A percentile compares a stretch with the other conserved stretches of the same genome.
Conservation (phyloP, 192 early-diverging fungal genomes). For the Radiomyces spectabilis region DNA sequence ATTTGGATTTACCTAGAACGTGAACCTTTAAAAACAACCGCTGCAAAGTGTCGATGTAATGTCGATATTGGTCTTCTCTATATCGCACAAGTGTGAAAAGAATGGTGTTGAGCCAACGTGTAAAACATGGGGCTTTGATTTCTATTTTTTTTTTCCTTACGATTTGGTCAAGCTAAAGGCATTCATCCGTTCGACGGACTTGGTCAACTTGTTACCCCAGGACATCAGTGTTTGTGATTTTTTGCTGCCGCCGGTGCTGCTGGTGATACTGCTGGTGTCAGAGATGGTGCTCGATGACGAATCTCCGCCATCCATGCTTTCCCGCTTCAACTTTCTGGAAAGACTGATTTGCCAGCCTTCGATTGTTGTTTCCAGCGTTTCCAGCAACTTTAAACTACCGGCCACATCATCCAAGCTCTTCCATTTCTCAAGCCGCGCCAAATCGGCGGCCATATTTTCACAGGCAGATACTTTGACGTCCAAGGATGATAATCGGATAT, state of each 20-base stretch:
- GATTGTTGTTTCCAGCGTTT: constrained; percentile 2
- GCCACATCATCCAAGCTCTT: constrained; percentile 9
- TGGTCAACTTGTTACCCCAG: constrained; percentile 30
- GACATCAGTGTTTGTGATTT: constrained; percentile 18
- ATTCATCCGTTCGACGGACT: constrained; percentile 35
- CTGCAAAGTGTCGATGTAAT: constrained; percentile 23
- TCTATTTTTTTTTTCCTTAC: background rate
- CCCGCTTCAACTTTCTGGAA: constrained; percentile 18
- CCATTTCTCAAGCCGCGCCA: constrained; percentile 20
- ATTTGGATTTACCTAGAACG: constrained; percentile 13
- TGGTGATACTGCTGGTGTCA: background rate
- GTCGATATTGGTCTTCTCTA: constrained; percentile 29
- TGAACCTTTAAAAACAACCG: constrained; percentile 22
- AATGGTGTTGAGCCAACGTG: too few relatives aligned
- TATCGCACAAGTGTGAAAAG: background rate
- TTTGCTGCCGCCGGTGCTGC: background rate
- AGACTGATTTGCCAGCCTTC: constrained; percentile 6
- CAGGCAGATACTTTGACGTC: constrained; percentile 18
- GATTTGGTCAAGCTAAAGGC: constrained; percentile 24
- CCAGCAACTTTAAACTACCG: constrained; percentile 6
- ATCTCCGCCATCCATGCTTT: background rate
- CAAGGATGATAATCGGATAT: constrained; percentile 13
- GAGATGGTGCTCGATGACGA: background rate
- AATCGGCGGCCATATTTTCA: constrained; percentile 3
- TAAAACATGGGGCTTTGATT: background rate